These are phyloP conservation scores for Daldinia childiae DNA, from an alignment of 495 filamentous ascomycete genomes.

Conservation along the genomic window DNA sequence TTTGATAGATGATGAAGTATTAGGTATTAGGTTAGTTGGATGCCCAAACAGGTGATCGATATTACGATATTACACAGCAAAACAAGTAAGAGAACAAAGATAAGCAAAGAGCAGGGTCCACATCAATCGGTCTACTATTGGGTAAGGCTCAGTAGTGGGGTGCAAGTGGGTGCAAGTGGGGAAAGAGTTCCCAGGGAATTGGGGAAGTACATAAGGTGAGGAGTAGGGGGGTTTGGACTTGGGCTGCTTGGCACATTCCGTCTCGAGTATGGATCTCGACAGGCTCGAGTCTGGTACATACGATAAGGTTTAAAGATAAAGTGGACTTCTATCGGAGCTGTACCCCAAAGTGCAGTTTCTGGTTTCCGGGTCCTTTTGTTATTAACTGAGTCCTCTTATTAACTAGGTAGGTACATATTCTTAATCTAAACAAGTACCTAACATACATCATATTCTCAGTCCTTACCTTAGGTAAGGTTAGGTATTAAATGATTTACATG, in stretches of 20 bases:
- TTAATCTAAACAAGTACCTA: too few relatives aligned
- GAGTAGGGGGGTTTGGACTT: slow-evolving; percentile 6
- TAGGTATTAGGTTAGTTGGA: too few relatives aligned
- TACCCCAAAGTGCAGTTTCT: too few relatives aligned
- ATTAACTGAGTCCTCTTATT: too few relatives aligned
- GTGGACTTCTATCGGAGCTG: too few relatives aligned
- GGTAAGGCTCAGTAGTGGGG: slow-evolving; percentile 21
- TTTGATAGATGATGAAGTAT: background rate
- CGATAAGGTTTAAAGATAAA: too few relatives aligned
- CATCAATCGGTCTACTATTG: slow-evolving; percentile 18
- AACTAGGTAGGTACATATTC: too few relatives aligned
- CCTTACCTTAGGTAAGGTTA: too few relatives aligned
- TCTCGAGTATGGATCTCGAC: slow-evolving; percentile 19
- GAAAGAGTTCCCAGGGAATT: slow-evolving; percentile 19
- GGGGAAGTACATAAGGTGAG: slow-evolving; percentile 11
- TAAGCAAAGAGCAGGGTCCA: slow-evolving; percentile 35
- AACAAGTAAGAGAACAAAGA: slow-evolving; percentile 41
- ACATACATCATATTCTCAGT: too few relatives aligned
- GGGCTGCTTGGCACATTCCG: slow-evolving; percentile 38
- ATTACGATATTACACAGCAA: slow-evolving; percentile 33
- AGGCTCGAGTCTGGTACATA: too few relatives aligned
- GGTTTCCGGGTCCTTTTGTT: too few relatives aligned
- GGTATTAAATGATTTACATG: too few relatives aligned
- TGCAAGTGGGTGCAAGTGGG: slow-evolving; percentile 25
- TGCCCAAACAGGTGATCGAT: slow-evolving; percentile 6